phyloP scores from a whole-genome alignment of 2,329 filamentous ascomycete genomes.

The Colletotrichum coccodes region DNA sequence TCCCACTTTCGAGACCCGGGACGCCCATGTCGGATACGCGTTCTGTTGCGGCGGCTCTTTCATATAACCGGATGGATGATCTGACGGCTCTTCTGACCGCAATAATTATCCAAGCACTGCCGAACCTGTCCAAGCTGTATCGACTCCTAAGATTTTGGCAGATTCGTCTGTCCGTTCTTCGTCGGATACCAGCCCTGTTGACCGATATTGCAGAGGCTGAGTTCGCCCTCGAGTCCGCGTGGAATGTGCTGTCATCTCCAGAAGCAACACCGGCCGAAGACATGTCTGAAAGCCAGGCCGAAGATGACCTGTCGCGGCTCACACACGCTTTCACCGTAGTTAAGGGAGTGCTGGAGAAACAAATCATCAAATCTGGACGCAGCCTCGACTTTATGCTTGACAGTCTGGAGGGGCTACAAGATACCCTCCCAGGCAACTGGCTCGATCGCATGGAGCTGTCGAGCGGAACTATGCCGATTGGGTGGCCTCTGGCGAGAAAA shows the following conservation, averaged over 20 bases:
- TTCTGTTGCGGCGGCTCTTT: constrained; percentile 53
- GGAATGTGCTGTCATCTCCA: constrained; percentile 65
- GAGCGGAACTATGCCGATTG: constrained; percentile 84
- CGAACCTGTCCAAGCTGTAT: constrained; percentile 79
- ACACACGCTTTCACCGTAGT: constrained; percentile 66
- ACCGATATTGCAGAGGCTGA: constrained; percentile 73
- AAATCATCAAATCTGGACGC: constrained; percentile 76
- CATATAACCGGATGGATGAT: constrained; percentile 83
- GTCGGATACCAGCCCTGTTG: constrained; percentile 77
- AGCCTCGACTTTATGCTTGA: constrained; percentile 89
- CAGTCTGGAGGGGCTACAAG: constrained; percentile 81
- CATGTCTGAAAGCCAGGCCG: background rate
- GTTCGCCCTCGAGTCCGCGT: constrained; percentile 72
- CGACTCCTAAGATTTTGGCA: constrained; percentile 82
- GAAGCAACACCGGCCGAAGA: background rate
- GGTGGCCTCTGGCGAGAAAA: constrained; percentile 80
- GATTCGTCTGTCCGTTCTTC: constrained; percentile 78
- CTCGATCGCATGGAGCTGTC: constrained; percentile 85
- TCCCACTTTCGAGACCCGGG: constrained; percentile 64
- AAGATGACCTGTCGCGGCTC: constrained; percentile 36
- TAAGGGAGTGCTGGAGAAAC: constrained; percentile 71
- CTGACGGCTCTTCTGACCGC: constrained; percentile 90
- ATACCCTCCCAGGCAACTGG: constrained; percentile 88
- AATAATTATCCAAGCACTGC: constrained; percentile 89
- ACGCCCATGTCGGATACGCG: constrained; percentile 56